Conservation (phyloP, 2,329 filamentous ascomycete genomes). For the Fusarium cyanostomum region DNA sequence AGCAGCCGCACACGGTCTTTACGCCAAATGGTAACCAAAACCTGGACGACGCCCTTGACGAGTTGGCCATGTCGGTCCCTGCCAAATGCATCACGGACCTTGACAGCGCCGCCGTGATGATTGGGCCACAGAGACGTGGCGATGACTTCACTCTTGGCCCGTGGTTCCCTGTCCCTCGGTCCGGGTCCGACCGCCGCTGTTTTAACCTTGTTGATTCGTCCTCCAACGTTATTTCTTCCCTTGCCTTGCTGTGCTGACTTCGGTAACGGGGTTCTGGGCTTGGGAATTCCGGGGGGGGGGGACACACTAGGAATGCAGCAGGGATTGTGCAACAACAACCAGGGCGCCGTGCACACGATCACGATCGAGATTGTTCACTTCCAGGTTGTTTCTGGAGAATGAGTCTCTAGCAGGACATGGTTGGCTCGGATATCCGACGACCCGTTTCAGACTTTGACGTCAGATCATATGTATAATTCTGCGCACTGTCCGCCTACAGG, state of each 20-base stretch:
- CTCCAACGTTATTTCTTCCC: conserved; percentile 8
- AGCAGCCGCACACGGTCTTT: conserved; percentile 15
- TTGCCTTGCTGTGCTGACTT: conserved; percentile 1
- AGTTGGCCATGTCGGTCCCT: conserved; percentile 31
- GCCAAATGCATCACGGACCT: conserved; percentile 34
- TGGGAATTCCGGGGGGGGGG: conserved; percentile 25
- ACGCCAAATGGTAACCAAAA: background rate
- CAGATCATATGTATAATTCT: background rate
- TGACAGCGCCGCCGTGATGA: conserved; percentile 26
- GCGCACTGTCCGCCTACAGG: conserved; percentile 21
- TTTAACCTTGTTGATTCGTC: conserved; percentile 1
- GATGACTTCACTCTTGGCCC: conserved; percentile 41
- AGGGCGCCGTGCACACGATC: conserved; percentile 14
- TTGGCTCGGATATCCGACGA: conserved; percentile 29
- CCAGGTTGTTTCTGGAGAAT: conserved; percentile 1
- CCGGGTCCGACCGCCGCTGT: conserved; percentile 16
- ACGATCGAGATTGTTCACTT: conserved; percentile 24
- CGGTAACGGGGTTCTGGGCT: conserved; percentile 13
- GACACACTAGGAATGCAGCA: conserved; percentile 16
- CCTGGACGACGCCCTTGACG: conserved; percentile 8
- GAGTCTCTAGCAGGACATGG: conserved; percentile 15
- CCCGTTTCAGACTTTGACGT: conserved; percentile 18
- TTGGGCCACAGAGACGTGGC: conserved; percentile 35
- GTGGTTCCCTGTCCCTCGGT: conserved; percentile 18
- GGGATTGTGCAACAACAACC: conserved; percentile 26